A percentile compares a stretch with the other conserved stretches of the same genome.
These are phyloP conservation scores for Tylopilus vinaceipallidus DNA, from an alignment of 768 basidiomycete genomes.

Conservation along the genomic window DNA sequence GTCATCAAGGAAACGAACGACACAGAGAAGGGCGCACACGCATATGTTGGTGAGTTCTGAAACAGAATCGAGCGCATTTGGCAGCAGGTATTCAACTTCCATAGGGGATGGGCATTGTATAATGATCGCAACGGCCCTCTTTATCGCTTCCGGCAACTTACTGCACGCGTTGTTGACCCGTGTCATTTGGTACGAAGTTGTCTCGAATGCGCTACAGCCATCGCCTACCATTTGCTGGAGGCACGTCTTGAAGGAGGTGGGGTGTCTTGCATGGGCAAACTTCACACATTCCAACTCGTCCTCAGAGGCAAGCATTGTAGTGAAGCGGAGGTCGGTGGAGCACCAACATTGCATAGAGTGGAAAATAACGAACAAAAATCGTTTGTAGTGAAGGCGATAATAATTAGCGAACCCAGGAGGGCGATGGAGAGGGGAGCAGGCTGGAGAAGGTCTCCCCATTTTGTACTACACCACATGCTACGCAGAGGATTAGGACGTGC, in stretches of 20 bases:
- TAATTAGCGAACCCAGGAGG: slow-evolving; percentile 18
- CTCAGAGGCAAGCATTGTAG: slow-evolving; percentile 10
- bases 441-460: slow-evolving; percentile 21
- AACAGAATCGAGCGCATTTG: slow-evolving; percentile 18
- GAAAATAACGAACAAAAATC: slow-evolving; percentile 13
- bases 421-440: slow-evolving; percentile 18
- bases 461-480: slow-evolving; percentile 21
- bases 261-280: slow-evolving; percentile 17
- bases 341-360: background rate
- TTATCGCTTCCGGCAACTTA: slow-evolving; percentile 18
- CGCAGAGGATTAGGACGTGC: background rate
- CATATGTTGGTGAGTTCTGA: slow-evolving; percentile 20
- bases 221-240: slow-evolving; percentile 24
- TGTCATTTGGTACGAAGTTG: slow-evolving; percentile 18
- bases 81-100: slow-evolving; percentile 15
- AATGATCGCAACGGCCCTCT: slow-evolving; percentile 13
- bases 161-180: slow-evolving; percentile 20
- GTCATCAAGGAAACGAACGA: too few species aligned
- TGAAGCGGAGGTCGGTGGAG: background rate
- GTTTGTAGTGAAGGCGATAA: slow-evolving; percentile 14
- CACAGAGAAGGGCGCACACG: slow-evolving; percentile 2
- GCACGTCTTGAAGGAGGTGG: slow-evolving; percentile 21
- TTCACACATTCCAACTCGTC: slow-evolving; percentile 1
- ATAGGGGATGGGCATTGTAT: slow-evolving; percentile 7
- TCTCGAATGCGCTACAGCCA: slow-evolving; percentile 22